Percentiles rank a stretch among this genome's conserved stretches.
Conservation (phyloP, 805 yeast species). For the Candida glaebosa region DNA sequence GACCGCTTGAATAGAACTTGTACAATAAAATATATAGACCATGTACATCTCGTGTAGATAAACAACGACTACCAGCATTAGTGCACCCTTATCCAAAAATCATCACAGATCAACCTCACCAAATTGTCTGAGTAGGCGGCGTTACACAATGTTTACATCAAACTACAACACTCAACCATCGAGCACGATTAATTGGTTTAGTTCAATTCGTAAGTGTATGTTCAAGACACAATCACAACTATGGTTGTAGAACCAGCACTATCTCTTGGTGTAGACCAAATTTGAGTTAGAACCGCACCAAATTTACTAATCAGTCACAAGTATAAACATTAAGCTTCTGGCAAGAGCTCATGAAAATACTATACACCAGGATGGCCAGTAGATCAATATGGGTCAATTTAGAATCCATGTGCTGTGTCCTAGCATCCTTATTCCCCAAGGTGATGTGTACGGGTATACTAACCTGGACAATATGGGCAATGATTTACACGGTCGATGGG, state of each 20-base stretch:
- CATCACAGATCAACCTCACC: no score
- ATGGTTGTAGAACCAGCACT: constrained; percentile 1
- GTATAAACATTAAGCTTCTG: background rate
- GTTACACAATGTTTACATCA: no score
- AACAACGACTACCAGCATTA: no score
- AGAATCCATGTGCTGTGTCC: constrained; percentile 8
- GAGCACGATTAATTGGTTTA: no score
- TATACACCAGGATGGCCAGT: background rate
- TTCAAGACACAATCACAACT: no score
- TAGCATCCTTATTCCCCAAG: constrained; percentile 44
- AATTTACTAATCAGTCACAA: background rate
- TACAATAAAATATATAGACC: no score
- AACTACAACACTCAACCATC: no score
- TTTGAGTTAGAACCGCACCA: background rate
- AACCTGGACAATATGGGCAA: constrained; percentile 47
- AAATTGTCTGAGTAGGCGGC: no score
- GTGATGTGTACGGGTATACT: constrained; percentile 38
- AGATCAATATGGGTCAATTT: background rate
- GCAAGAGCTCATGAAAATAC: background rate
- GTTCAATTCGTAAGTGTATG: no score
- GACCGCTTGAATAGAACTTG: constrained; percentile 1
- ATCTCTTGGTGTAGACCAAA: background rate
- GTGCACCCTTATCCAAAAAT: no score
- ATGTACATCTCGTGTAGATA: no score
- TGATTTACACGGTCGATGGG: constrained; percentile 16